Evolutionary conservation across 345 rosid genomes (phyloP), one percentile per base, ranked within the genome.

Genomic region (Dipteronia dyeriana): DNA sequence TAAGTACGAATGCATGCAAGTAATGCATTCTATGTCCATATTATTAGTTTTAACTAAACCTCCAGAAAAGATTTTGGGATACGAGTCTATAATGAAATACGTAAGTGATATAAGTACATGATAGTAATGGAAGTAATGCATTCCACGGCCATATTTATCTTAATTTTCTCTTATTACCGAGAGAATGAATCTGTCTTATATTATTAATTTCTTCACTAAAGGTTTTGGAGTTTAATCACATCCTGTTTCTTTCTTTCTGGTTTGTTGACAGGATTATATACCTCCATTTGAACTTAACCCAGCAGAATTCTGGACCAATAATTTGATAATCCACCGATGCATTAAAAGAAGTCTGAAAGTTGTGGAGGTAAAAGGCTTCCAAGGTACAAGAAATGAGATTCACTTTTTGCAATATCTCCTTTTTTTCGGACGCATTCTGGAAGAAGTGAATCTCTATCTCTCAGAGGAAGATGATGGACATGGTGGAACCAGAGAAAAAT

Each of bases 281-380:
- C 74, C 78, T 9, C 79, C 84, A 0, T 56, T 41, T 17, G 7
- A 45, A 12, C 66, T 82, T 29, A 20, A 74, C 12, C 76, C 84
- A 1, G 3, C 25, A 0, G 60, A 54, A 16, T 78, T 49, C 29
- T 81, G 84, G 84, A 17, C 7, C 6, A n/a, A 31, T 12, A 17
- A 73, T 22, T 1, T 67, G 1, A 31, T 68, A 0, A 51, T 31
- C 1, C 68, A 66, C 70, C 49, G 26, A 23, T 86, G 91, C 74
- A 9, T 86, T 68, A 71, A 29, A 3, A 59, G 25, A n/a, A 80
- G 74, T 3, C 82, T 88, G 10, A 88, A 65, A 74, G 80, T 78
- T 23, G 85, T 88, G 12, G n/a, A 81, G 66, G 75, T 83, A 6
- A 86, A 73, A 51, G 82, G 82, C 0, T 88, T 84, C 19, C 31